Evolutionary conservation across 352 stramenopile species (phyloP).

Genomic region (Phytopythium oedochilum): DNA sequence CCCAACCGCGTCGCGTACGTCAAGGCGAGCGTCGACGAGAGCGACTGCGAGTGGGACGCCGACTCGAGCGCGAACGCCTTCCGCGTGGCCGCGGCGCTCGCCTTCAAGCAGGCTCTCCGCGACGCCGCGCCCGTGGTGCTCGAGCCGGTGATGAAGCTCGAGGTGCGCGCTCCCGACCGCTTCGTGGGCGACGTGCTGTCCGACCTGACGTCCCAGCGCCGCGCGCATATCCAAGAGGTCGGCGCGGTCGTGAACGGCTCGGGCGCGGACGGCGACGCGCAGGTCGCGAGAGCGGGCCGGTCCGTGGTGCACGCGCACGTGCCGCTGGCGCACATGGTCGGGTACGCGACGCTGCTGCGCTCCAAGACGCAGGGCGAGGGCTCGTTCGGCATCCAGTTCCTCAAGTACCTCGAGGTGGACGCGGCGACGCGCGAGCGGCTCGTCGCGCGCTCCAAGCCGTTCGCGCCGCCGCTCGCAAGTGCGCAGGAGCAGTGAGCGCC

Average conservation of each 20-base stretch:
- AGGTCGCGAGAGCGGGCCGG: constrained; percentile 21
- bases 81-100: constrained; percentile 41
- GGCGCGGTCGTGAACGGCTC: constrained; percentile 20
- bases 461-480: background rate
- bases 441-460: constrained; percentile 4
- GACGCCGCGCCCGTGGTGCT: constrained; percentile 51
- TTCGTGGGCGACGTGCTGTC: constrained; percentile 70
- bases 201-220: constrained; percentile 68
- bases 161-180: constrained; percentile 55
- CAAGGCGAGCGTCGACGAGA: constrained; percentile 57
- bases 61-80: constrained; percentile 74
- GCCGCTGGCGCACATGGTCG: constrained; percentile 71
- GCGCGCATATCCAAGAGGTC: constrained; percentile 67
- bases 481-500: background rate
- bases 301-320: constrained; percentile 63
- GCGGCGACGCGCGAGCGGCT: constrained; percentile 43
- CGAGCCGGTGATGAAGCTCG: constrained; percentile 78
- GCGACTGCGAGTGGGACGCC: constrained; percentile 45
- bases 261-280: background rate
- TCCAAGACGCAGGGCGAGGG: constrained; percentile 79
- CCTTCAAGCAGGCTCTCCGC: constrained; percentile 50
- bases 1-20: constrained; percentile 61
- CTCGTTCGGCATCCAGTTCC: constrained; percentile 73
- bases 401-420: constrained; percentile 65
- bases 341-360: constrained; percentile 70